These are phyloP conservation scores for Acanthamoeba castellanii DNA, from an alignment of 208 protist species.

Conservation along the genomic window DNA sequence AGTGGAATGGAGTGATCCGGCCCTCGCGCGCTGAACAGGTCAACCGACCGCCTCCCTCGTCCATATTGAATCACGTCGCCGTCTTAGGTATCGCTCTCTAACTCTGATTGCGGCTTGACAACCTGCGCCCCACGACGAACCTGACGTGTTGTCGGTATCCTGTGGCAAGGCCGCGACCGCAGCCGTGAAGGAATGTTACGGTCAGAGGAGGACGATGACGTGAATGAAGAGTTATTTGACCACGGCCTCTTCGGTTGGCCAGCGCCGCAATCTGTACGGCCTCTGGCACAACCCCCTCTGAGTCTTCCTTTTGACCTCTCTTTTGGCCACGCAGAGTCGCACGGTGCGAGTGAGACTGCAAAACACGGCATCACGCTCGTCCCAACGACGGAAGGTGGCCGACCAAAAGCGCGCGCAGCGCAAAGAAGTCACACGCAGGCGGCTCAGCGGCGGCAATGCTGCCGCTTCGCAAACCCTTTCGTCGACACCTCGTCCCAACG, in stretches of 20 bases:
- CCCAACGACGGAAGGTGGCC: not conserved
- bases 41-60: not conserved
- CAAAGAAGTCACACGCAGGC: not conserved
- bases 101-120: not conserved
- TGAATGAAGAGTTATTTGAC: not conserved
- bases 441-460: not conserved
- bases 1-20: not conserved
- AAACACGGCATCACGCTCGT: not conserved
- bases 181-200: too few relatives aligned
- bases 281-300: not conserved
- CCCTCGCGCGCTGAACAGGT: not conserved
- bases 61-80: not conserved
- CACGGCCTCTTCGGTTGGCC: not conserved
- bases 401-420: constrained; percentile 11
- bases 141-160: too few relatives aligned
- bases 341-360: not conserved
- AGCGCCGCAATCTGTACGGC: not conserved
- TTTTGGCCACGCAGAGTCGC: not conserved
- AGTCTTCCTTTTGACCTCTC: not conserved
- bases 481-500: too few relatives aligned
- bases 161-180: too few relatives aligned
- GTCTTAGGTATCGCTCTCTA: not conserved
- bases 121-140: not conserved
- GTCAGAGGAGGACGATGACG: not conserved
- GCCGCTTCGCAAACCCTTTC: too few relatives aligned